A percentile compares a stretch with the other conserved stretches of the same genome.
These are phyloP conservation scores for Euryodendron excelsum DNA, from an alignment of 148 eudicot genomes.

Conservation along the genomic window DNA sequence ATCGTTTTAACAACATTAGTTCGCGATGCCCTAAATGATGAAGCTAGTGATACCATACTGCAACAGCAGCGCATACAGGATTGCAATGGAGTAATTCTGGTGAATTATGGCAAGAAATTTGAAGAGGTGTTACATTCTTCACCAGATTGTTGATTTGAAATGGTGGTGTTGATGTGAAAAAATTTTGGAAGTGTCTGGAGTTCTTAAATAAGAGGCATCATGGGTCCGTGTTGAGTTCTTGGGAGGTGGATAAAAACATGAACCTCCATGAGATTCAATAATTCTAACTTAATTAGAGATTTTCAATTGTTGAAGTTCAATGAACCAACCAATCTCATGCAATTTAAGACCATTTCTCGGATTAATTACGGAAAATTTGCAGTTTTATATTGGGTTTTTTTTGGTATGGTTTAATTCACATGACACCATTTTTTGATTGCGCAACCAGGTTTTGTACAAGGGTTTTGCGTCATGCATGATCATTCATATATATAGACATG, in stretches of 20 bases:
- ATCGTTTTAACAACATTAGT: neutral
- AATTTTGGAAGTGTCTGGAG: neutral
- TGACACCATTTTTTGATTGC: too few relatives aligned
- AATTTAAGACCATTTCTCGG: neutral
- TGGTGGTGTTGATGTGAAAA: neutral
- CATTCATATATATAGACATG: neutral
- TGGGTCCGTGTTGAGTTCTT: neutral
- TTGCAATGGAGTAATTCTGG: neutral
- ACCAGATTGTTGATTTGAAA: neutral
- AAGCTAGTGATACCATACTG: neutral
- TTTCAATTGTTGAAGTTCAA: neutral
- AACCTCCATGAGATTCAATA: neutral
- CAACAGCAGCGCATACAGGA: neutral
- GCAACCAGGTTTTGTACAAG: slow-evolving; percentile 1
- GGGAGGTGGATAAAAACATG: neutral
- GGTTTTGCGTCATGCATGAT: neutral
- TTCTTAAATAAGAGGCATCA: too few relatives aligned
- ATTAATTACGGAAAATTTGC: neutral
- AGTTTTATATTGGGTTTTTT: neutral
- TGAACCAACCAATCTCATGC: neutral
- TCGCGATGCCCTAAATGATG: neutral
- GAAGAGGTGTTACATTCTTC: neutral
- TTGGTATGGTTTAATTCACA: neutral
- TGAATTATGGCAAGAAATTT: neutral
- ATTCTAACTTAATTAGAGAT: neutral